These are phyloP conservation scores for Rhypophila decipiens DNA, from an alignment of 495 filamentous ascomycete genomes.

Conservation along the genomic window DNA sequence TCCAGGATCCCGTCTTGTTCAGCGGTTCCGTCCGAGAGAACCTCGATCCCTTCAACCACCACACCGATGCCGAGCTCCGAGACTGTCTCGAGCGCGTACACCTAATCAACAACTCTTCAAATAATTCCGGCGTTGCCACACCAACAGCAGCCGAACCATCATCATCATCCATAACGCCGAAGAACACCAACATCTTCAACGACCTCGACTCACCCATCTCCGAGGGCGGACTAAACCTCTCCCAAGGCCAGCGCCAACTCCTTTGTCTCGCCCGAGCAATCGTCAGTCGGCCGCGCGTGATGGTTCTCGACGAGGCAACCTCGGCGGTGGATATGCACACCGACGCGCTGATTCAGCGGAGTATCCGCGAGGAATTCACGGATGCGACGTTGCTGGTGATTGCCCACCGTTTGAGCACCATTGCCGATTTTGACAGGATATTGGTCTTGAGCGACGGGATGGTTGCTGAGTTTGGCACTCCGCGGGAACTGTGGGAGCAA, in stretches of 20 bases:
- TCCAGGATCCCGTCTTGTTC: slow-evolving; percentile 74
- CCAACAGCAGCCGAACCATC: slow-evolving; percentile 10
- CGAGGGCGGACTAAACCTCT: slow-evolving; percentile 74
- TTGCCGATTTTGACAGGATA: slow-evolving; percentile 80
- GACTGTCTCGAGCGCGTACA: slow-evolving; percentile 74
- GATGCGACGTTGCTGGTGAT: slow-evolving; percentile 80
- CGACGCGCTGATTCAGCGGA: slow-evolving; percentile 74
- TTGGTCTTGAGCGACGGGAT: slow-evolving; percentile 71
- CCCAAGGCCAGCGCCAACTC: slow-evolving; percentile 83
- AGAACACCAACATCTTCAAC: slow-evolving; percentile 58
- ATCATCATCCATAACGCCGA: slow-evolving; percentile 18
- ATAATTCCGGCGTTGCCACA: slow-evolving; percentile 17
- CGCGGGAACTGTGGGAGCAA: slow-evolving; percentile 58
- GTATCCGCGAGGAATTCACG: slow-evolving; percentile 72
- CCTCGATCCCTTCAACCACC: slow-evolving; percentile 72
- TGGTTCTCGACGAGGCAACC: slow-evolving; percentile 89
- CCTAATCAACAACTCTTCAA: slow-evolving; percentile 46
- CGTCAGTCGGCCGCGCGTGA: slow-evolving; percentile 69
- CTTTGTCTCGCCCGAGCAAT: slow-evolving; percentile 85
- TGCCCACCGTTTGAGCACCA: slow-evolving; percentile 79
- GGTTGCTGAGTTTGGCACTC: slow-evolving; percentile 68
- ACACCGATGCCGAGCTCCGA: slow-evolving; percentile 62
- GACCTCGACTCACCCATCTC: slow-evolving; percentile 57
- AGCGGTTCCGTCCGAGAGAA: slow-evolving; percentile 79
- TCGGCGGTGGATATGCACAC: slow-evolving; percentile 84